Base-by-base conservation (phyloP, 345 rosid species). In the Luvunga scandens region DNA sequence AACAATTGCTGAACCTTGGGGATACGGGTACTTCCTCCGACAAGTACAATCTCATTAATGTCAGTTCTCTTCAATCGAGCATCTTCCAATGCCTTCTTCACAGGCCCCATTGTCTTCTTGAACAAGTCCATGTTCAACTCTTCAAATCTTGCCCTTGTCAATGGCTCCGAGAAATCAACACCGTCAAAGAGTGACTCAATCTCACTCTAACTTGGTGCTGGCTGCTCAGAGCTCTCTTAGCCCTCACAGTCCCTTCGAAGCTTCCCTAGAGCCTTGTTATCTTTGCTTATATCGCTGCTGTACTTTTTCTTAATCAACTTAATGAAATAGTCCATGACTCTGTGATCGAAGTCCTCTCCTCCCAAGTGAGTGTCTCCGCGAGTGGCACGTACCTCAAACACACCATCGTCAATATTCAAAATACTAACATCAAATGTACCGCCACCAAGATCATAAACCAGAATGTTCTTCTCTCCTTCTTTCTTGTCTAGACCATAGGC, bases 1-100 rank as follows among this genome's bases (percentile, higher is more conserved):
- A 89, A 72, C 76, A 89, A 7, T 57, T 89, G 83, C 72, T 83
- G 91, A 60, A 89, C 79, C 77, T 87, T 87, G 5, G 89, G 91
- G 27, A 91, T 88, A 48, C 90, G 66, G 8, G 91, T 89, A 72
- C 89, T 85, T 55, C 91, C 94, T 21, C 91, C 91, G 1, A 91
- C 93, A 5, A 89, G 88, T 27, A 89, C 90, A 72, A 89, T 86
- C 81, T 91, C 91, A 12, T 84, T 78, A 56, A 89, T 72, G 36
- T 86, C 85, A 2, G 77, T 38, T 42, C 79, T 85, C 83, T 85
- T 78, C 72, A 88, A 60, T 0, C 80, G 84, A 0, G 90, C 88
- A 81, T 90, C 91, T 50, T 80, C 80, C 68, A 88, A 50, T 28
- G 89, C 87, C 78, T 82, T 83, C 82, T 83, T 84, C n/a, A 88